Percentiles rank a stretch among this genome's conserved stretches.
These are phyloP conservation scores for Entomortierella chlamydospora DNA, from an alignment of 192 early-diverging fungal genomes.

Conservation along the genomic window DNA sequence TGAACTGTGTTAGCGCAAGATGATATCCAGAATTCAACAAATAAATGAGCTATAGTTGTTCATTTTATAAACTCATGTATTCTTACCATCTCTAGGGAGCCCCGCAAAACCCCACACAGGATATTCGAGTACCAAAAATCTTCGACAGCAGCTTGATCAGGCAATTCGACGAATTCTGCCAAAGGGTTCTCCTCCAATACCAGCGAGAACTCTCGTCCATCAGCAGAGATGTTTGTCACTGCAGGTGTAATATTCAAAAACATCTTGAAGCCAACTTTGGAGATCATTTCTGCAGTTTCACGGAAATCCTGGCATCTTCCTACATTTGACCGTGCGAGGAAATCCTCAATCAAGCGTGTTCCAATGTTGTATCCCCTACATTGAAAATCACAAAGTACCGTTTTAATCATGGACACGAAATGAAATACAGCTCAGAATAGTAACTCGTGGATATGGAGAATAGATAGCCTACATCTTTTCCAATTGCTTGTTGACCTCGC, in stretches of 20 bases:
- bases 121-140: constrained; percentile 98
- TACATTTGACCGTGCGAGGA: constrained; percentile 82
- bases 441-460: too few species aligned
- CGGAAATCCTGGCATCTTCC: constrained; percentile 89
- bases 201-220: constrained; percentile 93
- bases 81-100: constrained; percentile 94
- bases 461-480: constrained; percentile 98
- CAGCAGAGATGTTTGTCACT: constrained; percentile 83
- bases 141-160: constrained; percentile 69
- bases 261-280: constrained; percentile 97
- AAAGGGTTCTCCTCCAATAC: constrained; percentile 96
- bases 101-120: constrained; percentile 92
- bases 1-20: not conserved
- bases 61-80: too few species aligned
- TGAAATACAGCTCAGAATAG: too few species aligned
- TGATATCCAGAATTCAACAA: not conserved
- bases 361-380: constrained; percentile 98
- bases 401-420: too few species aligned
- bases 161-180: constrained; percentile 97
- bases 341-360: constrained; percentile 94
- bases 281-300: constrained; percentile 94
- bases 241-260: constrained; percentile 92
- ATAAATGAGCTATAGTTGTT: too few species aligned
- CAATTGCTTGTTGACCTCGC: constrained; percentile 94
- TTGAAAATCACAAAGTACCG: too few species aligned